Conservation (phyloP, 2,329 filamentous ascomycete genomes). For the Mariannaea sp. region DNA sequence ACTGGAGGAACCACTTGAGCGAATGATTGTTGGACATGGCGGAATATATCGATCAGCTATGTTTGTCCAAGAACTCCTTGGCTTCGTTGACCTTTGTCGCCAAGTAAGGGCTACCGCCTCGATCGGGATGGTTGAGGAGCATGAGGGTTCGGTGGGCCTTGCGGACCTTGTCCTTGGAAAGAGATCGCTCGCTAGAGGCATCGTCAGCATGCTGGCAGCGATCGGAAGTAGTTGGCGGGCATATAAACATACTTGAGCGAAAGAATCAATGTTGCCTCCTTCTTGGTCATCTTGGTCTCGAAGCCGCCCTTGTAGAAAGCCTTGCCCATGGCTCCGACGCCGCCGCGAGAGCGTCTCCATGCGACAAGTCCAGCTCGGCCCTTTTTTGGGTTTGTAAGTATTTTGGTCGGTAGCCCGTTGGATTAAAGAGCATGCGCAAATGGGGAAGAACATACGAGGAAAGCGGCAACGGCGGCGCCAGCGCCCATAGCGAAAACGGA, state of each 20-base stretch:
- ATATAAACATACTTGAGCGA: conserved; percentile 73
- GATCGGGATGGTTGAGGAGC: conserved; percentile 97
- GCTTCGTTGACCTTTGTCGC: conserved; percentile 99
- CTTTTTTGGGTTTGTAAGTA: conserved; percentile 58
- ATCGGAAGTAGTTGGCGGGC: not conserved
- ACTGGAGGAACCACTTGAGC: conserved; percentile 7
- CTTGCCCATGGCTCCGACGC: conserved; percentile 80
- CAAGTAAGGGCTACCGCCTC: conserved; percentile 93
- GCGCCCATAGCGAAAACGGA: conserved; percentile 53
- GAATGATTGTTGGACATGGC: conserved; percentile 10
- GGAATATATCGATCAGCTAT: conserved; percentile 32
- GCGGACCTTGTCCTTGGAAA: conserved; percentile 92
- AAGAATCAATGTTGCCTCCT: conserved; percentile 88
- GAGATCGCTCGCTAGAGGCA: conserved; percentile 71
- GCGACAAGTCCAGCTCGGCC: conserved; percentile 92
- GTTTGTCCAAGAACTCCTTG: conserved; percentile 91
- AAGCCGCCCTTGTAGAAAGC: conserved; percentile 99
- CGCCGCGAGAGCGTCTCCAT: conserved; percentile 78
- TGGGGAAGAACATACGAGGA: conserved; percentile 48
- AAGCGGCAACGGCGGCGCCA: conserved; percentile 57
- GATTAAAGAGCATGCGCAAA: not conserved
- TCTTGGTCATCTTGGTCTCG: conserved; percentile 89
- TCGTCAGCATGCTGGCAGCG: conserved; percentile 14
- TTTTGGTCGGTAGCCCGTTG: conserved; percentile 8
- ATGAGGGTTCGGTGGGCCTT: conserved; percentile 95